Evolutionary conservation across 257 asterid species (phyloP).

Genomic region (Hygrophila difformis): DNA sequence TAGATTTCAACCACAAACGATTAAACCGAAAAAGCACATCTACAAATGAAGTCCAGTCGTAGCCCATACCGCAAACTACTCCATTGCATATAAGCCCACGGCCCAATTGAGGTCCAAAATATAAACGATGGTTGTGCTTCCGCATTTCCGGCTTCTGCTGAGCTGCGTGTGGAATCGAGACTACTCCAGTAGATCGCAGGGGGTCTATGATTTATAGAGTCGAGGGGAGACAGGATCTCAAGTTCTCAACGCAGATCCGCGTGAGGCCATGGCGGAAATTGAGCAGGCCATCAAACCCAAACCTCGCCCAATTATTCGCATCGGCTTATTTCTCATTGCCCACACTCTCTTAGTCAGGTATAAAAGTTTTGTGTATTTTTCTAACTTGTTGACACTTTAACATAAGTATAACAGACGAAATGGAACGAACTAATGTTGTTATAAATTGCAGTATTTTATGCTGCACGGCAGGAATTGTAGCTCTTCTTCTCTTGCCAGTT

Average conservation of each 20-base stretch:
- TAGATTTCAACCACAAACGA: too few relatives aligned
- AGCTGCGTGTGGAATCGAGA: too few relatives aligned
- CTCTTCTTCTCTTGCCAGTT: conserved; percentile 73
- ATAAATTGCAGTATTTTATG: conserved; percentile 57
- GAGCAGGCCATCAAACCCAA: conserved; percentile 37
- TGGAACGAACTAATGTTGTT: conserved; percentile 13
- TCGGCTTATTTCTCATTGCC: conserved; percentile 64
- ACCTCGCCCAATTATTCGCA: conserved; percentile 81
- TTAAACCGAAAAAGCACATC: too few relatives aligned
- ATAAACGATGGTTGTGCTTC: too few relatives aligned
- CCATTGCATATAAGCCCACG: too few relatives aligned
- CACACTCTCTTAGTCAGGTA: conserved; percentile 70
- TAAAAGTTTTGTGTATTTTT: not conserved
- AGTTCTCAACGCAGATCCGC: conserved; percentile 21
- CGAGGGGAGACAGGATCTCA: too few relatives aligned
- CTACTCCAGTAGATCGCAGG: too few relatives aligned
- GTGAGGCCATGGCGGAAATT: conserved; percentile 43
- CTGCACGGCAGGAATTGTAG: conserved; percentile 63
- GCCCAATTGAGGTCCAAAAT: too few relatives aligned
- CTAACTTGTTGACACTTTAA: not conserved
- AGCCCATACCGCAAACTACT: too few relatives aligned
- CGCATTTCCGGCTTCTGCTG: too few relatives aligned
- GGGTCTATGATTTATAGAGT: too few relatives aligned
- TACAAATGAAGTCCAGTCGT: too few relatives aligned
- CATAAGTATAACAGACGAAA: not conserved